phyloP scores from a whole-genome alignment of 2,329 filamentous ascomycete species.

The Macrophomina pseudophaseolina region DNA sequence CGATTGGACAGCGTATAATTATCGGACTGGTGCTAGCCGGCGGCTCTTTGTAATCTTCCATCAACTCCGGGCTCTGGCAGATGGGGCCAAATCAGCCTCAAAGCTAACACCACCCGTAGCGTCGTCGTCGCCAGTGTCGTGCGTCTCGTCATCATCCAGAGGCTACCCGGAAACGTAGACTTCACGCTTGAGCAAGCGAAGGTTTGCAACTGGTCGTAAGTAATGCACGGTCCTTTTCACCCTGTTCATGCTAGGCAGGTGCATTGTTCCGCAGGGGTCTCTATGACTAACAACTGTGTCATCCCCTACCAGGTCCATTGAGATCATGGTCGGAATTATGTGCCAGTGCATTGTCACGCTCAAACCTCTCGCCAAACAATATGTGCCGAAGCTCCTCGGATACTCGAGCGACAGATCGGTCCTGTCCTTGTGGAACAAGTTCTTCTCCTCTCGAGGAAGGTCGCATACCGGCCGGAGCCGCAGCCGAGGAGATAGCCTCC shows the following conservation, averaged over 20 bases:
- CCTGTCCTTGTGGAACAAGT: too few relatives aligned
- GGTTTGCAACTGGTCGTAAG: not conserved
- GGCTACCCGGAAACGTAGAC: not conserved
- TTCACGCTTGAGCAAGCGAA: not conserved
- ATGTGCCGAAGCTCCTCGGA: conserved; percentile 59
- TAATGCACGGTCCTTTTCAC: not conserved
- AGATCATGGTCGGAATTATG: conserved; percentile 83
- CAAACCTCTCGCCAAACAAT: conserved; percentile 74
- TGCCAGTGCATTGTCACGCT: conserved; percentile 84
- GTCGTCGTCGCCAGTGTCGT: not conserved
- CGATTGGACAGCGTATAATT: not conserved
- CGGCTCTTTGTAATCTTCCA: not conserved
- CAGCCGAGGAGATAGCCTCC: not conserved
- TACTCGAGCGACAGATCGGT: conserved; percentile 37
- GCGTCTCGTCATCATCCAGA: not conserved
- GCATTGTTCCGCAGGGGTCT: too few relatives aligned
- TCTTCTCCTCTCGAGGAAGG: too few relatives aligned
- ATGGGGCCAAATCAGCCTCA: too few relatives aligned
- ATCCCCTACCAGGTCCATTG: conserved; percentile 56
- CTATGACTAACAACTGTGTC: too few relatives aligned
- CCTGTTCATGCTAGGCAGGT: too few relatives aligned
- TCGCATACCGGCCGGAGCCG: not conserved
- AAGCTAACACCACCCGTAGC: too few relatives aligned
- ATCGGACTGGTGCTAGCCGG: not conserved
- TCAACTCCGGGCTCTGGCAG: too few relatives aligned